Conservation (phyloP, 2,329 filamentous ascomycete species). For the Exophiala sp. region DNA sequence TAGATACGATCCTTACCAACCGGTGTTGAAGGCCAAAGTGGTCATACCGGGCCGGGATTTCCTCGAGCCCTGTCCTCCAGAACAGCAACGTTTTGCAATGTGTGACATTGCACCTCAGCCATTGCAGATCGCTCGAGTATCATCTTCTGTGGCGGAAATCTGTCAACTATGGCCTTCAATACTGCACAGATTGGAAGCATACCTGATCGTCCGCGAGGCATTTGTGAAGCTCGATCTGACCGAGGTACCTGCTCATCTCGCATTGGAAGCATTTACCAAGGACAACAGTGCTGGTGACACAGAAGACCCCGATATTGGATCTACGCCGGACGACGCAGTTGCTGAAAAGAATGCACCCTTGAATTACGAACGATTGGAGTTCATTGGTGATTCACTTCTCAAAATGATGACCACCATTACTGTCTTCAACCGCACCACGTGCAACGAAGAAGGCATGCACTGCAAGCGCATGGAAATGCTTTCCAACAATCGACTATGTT, state of each 20-base stretch:
- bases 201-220: slow-evolving; percentile 74
- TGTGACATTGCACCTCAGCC: slow-evolving; percentile 75
- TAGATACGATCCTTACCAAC: slow-evolving; percentile 65
- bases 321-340: slow-evolving; percentile 34
- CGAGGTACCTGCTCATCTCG: slow-evolving; percentile 61
- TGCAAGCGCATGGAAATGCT: slow-evolving; percentile 86
- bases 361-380: slow-evolving; percentile 93
- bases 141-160: slow-evolving; percentile 66
- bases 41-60: slow-evolving; percentile 78
- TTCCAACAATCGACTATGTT: slow-evolving; percentile 86
- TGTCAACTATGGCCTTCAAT: slow-evolving; percentile 76
- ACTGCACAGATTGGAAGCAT: slow-evolving; percentile 77
- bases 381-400: slow-evolving; percentile 87
- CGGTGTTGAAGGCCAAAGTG: slow-evolving; percentile 72
- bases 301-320: slow-evolving; percentile 63
- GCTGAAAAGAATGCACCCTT: slow-evolving; percentile 70
- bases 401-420: slow-evolving; percentile 95
- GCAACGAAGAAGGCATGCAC: slow-evolving; percentile 81
- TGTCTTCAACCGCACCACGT: slow-evolving; percentile 71
- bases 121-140: slow-evolving; percentile 72
- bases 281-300: slow-evolving; percentile 83
- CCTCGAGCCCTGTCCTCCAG: slow-evolving; percentile 63
- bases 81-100: slow-evolving; percentile 44
- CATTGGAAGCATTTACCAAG: slow-evolving; percentile 88
- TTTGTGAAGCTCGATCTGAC: slow-evolving; percentile 62